Evolutionary conservation across 2,329 filamentous ascomycete genomes (phyloP).

Genomic region (Aspergillus sp.): DNA sequence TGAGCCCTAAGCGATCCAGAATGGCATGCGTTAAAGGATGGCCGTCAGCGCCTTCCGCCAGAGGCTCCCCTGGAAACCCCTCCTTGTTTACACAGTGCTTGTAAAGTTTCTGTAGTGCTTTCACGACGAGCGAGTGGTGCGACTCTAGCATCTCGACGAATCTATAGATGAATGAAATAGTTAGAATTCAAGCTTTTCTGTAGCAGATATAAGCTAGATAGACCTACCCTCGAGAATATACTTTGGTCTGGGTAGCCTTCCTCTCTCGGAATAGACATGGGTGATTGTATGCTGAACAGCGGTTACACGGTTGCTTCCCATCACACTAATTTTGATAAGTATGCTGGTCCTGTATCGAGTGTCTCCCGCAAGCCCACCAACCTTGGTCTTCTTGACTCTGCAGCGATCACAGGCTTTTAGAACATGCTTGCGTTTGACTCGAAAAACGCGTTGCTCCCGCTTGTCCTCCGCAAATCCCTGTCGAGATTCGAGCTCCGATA

Average conservation of each 20-base stretch:
- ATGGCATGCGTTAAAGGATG: constrained; percentile 40
- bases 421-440: constrained; percentile 42
- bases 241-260: constrained; percentile 40
- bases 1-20: constrained; percentile 37
- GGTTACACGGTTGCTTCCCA: constrained; percentile 41
- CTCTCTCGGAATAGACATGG: constrained; percentile 41
- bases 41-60: constrained; percentile 34
- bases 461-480: constrained; percentile 27
- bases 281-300: constrained; percentile 40
- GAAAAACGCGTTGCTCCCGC: constrained; percentile 35
- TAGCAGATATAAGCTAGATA: background rate
- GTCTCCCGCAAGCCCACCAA: constrained; percentile 13
- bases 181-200: background rate
- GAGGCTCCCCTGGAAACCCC: constrained; percentile 39
- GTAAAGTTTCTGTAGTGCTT: constrained; percentile 38
- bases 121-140: constrained; percentile 38
- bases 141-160: constrained; percentile 44
- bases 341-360: constrained; percentile 4
- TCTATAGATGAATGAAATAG: constrained; percentile 16
- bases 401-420: constrained; percentile 43
- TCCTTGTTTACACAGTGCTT: constrained; percentile 38
- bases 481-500: constrained; percentile 26
- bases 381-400: constrained; percentile 43
- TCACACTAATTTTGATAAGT: constrained; percentile 31
- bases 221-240: constrained; percentile 39